Evolutionary conservation across 345 rosid species (phyloP).

Genomic region (Laguncularia racemosa): DNA sequence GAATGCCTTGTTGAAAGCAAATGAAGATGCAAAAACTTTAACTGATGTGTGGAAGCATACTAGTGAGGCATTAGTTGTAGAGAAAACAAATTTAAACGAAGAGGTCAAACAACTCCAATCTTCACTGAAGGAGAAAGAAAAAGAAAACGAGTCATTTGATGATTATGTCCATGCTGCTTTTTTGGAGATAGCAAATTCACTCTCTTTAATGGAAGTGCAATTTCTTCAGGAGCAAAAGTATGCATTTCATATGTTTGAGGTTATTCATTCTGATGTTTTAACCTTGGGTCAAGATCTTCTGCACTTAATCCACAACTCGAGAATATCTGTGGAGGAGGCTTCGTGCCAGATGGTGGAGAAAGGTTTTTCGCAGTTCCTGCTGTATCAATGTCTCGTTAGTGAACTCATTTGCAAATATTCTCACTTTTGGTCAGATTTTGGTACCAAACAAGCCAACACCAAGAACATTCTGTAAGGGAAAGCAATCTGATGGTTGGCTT

Average conservation of each 20-base stretch:
- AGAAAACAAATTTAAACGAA: conserved; percentile 36
- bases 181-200: conserved; percentile 35
- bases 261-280: conserved; percentile 33
- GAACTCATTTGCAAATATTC: conserved; percentile 25
- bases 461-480: conserved; percentile 10
- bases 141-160: conserved; percentile 41
- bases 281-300: conserved; percentile 41
- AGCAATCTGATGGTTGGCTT: conserved; percentile 10
- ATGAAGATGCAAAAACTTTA: conserved; percentile 46
- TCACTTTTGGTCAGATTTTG: conserved; percentile 18
- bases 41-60: conserved; percentile 50
- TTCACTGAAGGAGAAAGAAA: conserved; percentile 37
- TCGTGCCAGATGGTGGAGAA: conserved; percentile 46
- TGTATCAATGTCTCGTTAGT: conserved; percentile 43
- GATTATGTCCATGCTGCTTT: conserved; percentile 31
- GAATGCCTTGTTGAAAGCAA: conserved; percentile 55
- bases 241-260: conserved; percentile 42
- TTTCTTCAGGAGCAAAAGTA: conserved; percentile 53
- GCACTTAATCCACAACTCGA: conserved; percentile 29
- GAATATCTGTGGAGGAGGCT: conserved; percentile 49
- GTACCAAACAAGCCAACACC: conserved; percentile 14
- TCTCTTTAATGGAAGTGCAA: conserved; percentile 52
- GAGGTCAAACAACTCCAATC: conserved; percentile 56
- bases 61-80: conserved; percentile 40
- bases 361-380: conserved; percentile 38